Conservation (phyloP, 148 eudicot genomes). For the Rhododendron kiyosumense region DNA sequence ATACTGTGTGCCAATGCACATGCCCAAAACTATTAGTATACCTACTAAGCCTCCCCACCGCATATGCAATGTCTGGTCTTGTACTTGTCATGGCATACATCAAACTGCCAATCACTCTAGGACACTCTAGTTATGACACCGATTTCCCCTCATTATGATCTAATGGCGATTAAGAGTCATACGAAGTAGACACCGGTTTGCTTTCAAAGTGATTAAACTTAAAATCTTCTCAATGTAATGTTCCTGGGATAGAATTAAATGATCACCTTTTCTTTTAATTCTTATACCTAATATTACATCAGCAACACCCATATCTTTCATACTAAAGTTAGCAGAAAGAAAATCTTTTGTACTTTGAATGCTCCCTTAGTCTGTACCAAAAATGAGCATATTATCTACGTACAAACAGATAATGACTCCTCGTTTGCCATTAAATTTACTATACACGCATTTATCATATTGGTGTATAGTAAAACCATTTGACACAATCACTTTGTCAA, state of each 20-base stretch:
- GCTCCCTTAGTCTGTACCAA: neutral
- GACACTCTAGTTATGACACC: too few relatives aligned
- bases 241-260: neutral
- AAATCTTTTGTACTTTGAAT: neutral
- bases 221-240: neutral
- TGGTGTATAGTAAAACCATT: neutral
- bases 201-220: neutral
- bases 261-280: neutral
- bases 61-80: too few relatives aligned
- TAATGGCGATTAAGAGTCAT: too few relatives aligned
- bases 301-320: neutral
- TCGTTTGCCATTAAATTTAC: neutral
- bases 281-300: neutral
- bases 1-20: too few relatives aligned
- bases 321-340: neutral
- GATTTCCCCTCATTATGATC: too few relatives aligned
- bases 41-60: too few relatives aligned
- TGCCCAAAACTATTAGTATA: too few relatives aligned
- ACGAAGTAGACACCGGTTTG: too few relatives aligned
- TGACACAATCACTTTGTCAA: neutral
- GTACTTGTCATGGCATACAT: too few relatives aligned
- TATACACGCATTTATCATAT: neutral
- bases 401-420: neutral
- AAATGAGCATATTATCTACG: neutral
- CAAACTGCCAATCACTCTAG: too few relatives aligned